phyloP scores from a whole-genome alignment of 2,329 filamentous ascomycete species.

The Pseudogymnoascus sp. region DNA sequence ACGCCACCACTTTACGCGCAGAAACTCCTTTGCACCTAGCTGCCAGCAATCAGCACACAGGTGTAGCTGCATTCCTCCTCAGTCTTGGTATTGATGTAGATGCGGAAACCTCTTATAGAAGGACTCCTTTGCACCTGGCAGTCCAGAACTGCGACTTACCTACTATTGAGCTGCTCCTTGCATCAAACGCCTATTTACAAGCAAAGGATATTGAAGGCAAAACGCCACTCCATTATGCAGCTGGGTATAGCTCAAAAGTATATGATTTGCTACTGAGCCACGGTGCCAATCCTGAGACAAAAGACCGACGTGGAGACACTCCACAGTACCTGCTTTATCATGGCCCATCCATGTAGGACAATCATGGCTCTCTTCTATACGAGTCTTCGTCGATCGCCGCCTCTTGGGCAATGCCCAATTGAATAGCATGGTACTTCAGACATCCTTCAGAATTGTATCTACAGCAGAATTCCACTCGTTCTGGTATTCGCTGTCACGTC shows the following conservation, averaged over 20 bases:
- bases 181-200: background rate
- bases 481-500: too few relatives aligned
- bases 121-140: background rate
- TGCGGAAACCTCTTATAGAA: background rate
- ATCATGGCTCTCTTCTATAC: too few relatives aligned
- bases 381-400: background rate
- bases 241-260: background rate
- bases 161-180: background rate
- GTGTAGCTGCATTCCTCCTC: background rate
- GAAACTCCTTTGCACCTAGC: background rate
- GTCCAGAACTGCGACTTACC: background rate
- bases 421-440: background rate
- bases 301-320: constrained; percentile 35
- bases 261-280: background rate
- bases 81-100: background rate
- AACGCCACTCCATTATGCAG: background rate
- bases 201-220: background rate
- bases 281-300: background rate
- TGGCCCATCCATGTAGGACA: background rate
- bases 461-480: background rate
- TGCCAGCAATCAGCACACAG: background rate
- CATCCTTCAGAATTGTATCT: background rate
- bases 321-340: constrained; percentile 47
- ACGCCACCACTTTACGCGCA: background rate
- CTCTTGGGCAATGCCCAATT: background rate